These are phyloP conservation scores for Nothopassalora personata DNA, from an alignment of 2,329 filamentous ascomycete genomes.

Conservation along the genomic window DNA sequence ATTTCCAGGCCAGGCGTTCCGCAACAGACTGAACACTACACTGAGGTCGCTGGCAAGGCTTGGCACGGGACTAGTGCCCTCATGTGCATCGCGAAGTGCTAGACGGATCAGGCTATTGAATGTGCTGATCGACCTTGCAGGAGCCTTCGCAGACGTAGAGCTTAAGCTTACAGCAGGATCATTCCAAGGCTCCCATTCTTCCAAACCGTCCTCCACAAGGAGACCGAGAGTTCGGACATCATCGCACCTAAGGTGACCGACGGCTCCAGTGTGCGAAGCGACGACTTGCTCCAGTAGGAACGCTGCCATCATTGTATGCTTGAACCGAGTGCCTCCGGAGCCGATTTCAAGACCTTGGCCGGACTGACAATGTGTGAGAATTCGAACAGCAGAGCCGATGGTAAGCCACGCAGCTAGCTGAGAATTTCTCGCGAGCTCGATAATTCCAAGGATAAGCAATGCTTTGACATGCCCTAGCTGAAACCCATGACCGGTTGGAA, in stretches of 20 bases:
- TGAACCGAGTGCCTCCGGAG: slow-evolving; percentile 25
- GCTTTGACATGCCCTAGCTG: slow-evolving; percentile 40
- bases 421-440: slow-evolving; percentile 58
- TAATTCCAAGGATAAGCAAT: slow-evolving; percentile 50
- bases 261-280: slow-evolving; percentile 47
- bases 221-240: slow-evolving; percentile 46
- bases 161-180: slow-evolving; percentile 33
- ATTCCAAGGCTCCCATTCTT: slow-evolving; percentile 71
- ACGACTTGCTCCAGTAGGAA: slow-evolving; percentile 59
- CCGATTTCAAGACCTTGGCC: slow-evolving; percentile 7
- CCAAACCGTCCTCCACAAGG: slow-evolving; percentile 60
- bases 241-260: slow-evolving; percentile 46
- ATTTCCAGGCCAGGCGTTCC: slow-evolving; percentile 13
- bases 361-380: slow-evolving; percentile 37
- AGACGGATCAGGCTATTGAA: slow-evolving; percentile 47
- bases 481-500: slow-evolving; percentile 23
- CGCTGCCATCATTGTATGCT: slow-evolving; percentile 51
- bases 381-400: slow-evolving; percentile 58
- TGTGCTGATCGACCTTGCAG: slow-evolving; percentile 41
- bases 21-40: slow-evolving; percentile 15
- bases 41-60: slow-evolving; percentile 3
- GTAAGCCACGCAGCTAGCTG: slow-evolving; percentile 58
- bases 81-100: slow-evolving; percentile 6
- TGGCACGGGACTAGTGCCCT: neutral
- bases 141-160: slow-evolving; percentile 33